A percentile compares a stretch with the other conserved stretches of the same genome.
Evolutionary conservation across 1,284 basidiomycete species (phyloP).

Genomic region (Cryptococcus sp.): DNA sequence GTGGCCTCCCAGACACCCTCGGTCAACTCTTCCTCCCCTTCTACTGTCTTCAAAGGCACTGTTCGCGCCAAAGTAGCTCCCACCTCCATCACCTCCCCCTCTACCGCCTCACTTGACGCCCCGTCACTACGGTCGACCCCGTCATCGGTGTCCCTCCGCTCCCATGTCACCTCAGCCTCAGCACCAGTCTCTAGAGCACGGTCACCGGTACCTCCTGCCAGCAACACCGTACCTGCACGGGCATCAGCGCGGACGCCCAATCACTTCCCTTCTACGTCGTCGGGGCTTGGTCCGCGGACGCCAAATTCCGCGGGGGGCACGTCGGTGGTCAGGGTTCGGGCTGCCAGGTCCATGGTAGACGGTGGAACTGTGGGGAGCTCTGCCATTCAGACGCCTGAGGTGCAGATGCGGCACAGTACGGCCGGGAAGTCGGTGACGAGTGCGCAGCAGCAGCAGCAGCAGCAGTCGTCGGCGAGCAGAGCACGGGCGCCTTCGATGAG

Average conservation of each 20-base stretch:
- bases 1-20: slow-evolving; percentile 10
- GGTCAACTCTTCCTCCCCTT: not conserved
- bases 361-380: not conserved
- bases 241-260: not conserved
- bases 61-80: slow-evolving; percentile 10
- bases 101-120: not conserved
- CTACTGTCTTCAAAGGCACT: not conserved
- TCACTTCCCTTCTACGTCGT: too few relatives aligned
- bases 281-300: not conserved
- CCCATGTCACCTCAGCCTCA: not conserved
- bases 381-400: not conserved
- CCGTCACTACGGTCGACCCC: slow-evolving; percentile 1
- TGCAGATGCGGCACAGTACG: not conserved
- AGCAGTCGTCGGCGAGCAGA: not conserved
- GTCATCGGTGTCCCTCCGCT: slow-evolving; percentile 4
- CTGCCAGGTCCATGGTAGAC: slow-evolving; percentile 6
- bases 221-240: not conserved
- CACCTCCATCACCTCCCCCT: slow-evolving; percentile 2
- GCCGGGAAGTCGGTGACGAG: not conserved
- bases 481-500: slow-evolving; percentile 7
- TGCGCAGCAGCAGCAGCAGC: not conserved
- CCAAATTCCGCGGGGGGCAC: not conserved
- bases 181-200: slow-evolving; percentile 1
- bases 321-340: slow-evolving; percentile 8
- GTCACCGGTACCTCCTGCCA: slow-evolving; percentile 6